Conservation (phyloP, 495 filamentous ascomycete genomes). For the Penicillium bialowiezense region DNA sequence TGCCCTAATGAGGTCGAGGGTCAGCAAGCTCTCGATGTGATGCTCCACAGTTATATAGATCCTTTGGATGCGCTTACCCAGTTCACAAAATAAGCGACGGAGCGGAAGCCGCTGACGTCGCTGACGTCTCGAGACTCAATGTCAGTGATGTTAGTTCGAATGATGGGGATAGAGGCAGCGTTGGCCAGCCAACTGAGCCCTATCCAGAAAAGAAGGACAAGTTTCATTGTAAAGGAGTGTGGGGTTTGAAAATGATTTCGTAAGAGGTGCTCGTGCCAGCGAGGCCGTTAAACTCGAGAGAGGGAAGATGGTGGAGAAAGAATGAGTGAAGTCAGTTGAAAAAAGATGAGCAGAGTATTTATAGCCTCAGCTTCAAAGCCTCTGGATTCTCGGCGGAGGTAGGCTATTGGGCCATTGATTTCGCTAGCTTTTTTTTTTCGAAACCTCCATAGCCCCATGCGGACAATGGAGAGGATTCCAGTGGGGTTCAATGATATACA, state of each 20-base stretch:
- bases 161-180: slow-evolving; percentile 8
- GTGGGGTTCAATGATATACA: no score
- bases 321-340: no score
- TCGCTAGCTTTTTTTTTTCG: no score
- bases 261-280: slow-evolving; percentile 8
- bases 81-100: slow-evolving; percentile 85
- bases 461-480: no score
- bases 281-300: slow-evolving; percentile 4
- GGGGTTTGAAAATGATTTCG: neutral
- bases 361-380: no score
- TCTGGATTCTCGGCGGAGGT: no score
- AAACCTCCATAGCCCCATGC: no score
- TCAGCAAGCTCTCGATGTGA: no score
- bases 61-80: slow-evolving; percentile 52
- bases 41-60: no score
- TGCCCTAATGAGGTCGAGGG: slow-evolving; percentile 51
- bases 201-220: slow-evolving; percentile 10
- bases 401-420: no score
- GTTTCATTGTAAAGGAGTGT: slow-evolving; percentile 11
- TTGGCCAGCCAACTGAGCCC: slow-evolving; percentile 13
- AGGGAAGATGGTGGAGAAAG: neutral
- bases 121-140: slow-evolving; percentile 11
- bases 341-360: slow-evolving; percentile 1
- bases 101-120: slow-evolving; percentile 47
- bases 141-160: neutral